These are phyloP conservation scores for Pseudogymnoascus sp. DNA, from an alignment of 2,329 filamentous ascomycete genomes.

Conservation along the genomic window DNA sequence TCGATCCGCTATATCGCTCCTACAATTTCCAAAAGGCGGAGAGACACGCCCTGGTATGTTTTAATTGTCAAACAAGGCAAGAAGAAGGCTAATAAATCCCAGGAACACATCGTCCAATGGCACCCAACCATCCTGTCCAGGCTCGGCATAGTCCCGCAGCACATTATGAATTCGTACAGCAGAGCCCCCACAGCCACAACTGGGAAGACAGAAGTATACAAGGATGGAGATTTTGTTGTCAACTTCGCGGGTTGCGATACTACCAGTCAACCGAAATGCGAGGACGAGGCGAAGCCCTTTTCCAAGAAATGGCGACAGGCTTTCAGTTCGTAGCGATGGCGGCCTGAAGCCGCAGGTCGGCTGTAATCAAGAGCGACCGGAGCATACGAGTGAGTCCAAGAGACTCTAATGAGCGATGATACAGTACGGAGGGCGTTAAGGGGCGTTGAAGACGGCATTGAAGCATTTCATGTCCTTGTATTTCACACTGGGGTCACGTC, in stretches of 20 bases:
- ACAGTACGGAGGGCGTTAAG: not conserved
- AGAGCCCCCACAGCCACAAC: conserved; percentile 34
- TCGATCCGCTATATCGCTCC: conserved; percentile 83
- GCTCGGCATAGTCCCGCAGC: conserved; percentile 82
- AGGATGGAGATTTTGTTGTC: conserved; percentile 78
- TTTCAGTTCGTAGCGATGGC: conserved; percentile 1
- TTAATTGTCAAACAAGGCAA: not conserved
- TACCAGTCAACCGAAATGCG: conserved; percentile 52
- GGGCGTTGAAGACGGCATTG: conserved; percentile 2
- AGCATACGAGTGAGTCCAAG: not conserved
- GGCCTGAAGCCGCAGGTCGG: not conserved
- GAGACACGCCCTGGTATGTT: conserved; percentile 73
- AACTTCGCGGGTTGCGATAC: conserved; percentile 68
- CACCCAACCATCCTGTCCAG: conserved; percentile 92
- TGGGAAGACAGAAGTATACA: conserved; percentile 55
- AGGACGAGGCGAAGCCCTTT: conserved; percentile 52
- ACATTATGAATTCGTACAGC: conserved; percentile 73
- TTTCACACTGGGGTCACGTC: conserved; percentile 1
- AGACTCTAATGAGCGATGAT: conserved; percentile 8
- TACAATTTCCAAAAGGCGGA: conserved; percentile 98
- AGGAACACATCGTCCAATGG: conserved; percentile 92
- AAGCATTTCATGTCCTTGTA: conserved; percentile 2
- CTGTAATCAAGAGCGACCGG: not conserved
- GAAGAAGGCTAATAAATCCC: conserved; percentile 9
- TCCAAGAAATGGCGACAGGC: conserved; percentile 27